phyloP scores from a whole-genome alignment of 2,329 filamentous ascomycete species.

The Aschersonia sp. region DNA sequence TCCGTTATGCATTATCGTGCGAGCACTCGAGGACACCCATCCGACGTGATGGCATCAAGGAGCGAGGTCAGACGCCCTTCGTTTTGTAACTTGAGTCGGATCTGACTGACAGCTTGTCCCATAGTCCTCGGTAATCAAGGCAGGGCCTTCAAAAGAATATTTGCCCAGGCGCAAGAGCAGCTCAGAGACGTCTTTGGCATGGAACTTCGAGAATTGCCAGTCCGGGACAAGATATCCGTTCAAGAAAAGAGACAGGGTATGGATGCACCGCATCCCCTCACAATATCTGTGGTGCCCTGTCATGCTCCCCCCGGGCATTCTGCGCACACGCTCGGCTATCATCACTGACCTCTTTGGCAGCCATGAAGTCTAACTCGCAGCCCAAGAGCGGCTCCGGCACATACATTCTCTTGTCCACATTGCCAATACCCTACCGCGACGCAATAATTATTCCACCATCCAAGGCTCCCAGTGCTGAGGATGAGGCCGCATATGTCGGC shows the following conservation, averaged over 20 bases:
- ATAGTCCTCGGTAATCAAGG: slow-evolving; percentile 57
- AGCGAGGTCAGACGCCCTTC: slow-evolving; percentile 33
- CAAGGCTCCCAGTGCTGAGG: slow-evolving; percentile 45
- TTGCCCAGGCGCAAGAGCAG: slow-evolving; percentile 59
- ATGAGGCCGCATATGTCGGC: slow-evolving; percentile 68
- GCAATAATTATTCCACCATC: slow-evolving; percentile 55
- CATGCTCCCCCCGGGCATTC: no score
- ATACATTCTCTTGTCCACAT: slow-evolving; percentile 63
- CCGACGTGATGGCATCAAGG: slow-evolving; percentile 45
- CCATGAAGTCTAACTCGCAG: slow-evolving; percentile 30
- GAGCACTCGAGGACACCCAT: slow-evolving; percentile 49
- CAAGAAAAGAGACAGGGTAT: slow-evolving; percentile 62
- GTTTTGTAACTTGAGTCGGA: slow-evolving; percentile 2
- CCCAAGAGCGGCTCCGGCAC: slow-evolving; percentile 46
- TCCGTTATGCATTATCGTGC: slow-evolving; percentile 53
- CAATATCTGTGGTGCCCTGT: no score
- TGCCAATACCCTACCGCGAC: slow-evolving; percentile 55
- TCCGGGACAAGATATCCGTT: slow-evolving; percentile 66
- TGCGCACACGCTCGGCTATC: no score
- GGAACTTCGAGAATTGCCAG: slow-evolving; percentile 74
- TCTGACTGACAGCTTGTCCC: not conserved
- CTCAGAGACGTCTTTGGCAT: slow-evolving; percentile 73
- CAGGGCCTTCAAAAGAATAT: slow-evolving; percentile 62
- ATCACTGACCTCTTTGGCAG: slow-evolving; percentile 12
- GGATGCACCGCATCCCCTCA: no score